These are phyloP conservation scores for Stagonosporopsis cucurbitacearum DNA, from an alignment of 2,329 filamentous ascomycete species.

Conservation along the genomic window DNA sequence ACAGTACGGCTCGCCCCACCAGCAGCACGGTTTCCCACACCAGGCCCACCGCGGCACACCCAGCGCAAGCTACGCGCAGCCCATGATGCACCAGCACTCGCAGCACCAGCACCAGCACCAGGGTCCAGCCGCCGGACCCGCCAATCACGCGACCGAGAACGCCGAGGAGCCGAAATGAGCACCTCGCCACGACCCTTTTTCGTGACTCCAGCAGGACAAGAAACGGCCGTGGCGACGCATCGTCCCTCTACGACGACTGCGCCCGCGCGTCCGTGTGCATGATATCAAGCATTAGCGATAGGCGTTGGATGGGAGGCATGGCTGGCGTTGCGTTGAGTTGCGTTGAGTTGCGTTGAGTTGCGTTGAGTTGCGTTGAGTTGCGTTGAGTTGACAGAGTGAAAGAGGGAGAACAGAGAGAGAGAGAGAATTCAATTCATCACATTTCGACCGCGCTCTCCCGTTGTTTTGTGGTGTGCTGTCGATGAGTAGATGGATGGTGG, in stretches of 20 bases:
- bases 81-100: conserved; percentile 52
- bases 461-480: no score
- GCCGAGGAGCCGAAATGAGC: conserved; percentile 49
- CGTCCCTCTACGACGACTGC: conserved; percentile 26
- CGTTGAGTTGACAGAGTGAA: no score
- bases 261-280: conserved; percentile 43
- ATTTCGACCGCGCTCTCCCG: no score
- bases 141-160: conserved; percentile 42
- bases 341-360: no score
- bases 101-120: conserved; percentile 49
- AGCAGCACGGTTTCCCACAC: conserved; percentile 50
- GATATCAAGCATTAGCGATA: conserved; percentile 46
- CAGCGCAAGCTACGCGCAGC: conserved; percentile 50
- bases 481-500: no score
- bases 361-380: no score
- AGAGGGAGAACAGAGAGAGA: no score
- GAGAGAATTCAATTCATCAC: background rate
- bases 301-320: conserved; percentile 42
- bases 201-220: conserved; percentile 16
- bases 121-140: conserved; percentile 43
- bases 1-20: conserved; percentile 50
- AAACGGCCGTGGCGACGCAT: conserved; percentile 3
- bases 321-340: conserved; percentile 20
- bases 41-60: conserved; percentile 49
- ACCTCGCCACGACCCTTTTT: conserved; percentile 17